Evolutionary conservation across 805 yeast genomes (phyloP).

Genomic region (Candida golubevii): DNA sequence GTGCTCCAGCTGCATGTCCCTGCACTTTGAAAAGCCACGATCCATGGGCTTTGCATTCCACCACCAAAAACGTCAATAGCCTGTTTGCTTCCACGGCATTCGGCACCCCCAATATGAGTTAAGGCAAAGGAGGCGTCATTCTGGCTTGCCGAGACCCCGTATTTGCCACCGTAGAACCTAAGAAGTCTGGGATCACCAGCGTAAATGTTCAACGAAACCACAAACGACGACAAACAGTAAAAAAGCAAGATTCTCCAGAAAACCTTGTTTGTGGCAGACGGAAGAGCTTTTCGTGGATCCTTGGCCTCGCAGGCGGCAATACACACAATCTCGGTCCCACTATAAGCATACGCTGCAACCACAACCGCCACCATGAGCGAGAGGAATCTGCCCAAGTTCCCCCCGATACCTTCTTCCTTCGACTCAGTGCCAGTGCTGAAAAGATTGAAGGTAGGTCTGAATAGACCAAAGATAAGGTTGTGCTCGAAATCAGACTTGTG

Average conservation of each 20-base stretch:
- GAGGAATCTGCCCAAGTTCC: constrained; percentile 55
- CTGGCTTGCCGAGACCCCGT: constrained; percentile 24
- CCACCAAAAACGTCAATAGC: constrained; percentile 22
- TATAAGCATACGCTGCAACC: constrained; percentile 69
- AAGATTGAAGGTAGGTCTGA: constrained; percentile 68
- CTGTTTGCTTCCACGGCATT: constrained; percentile 20
- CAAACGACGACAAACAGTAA: constrained; percentile 62
- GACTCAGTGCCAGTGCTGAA: constrained; percentile 54
- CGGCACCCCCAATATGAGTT: constrained; percentile 31
- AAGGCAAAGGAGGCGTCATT: constrained; percentile 27
- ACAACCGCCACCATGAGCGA: constrained; percentile 58
- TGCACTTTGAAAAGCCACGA: constrained; percentile 39
- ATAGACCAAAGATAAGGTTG: constrained; percentile 59
- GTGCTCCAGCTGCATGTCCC: constrained; percentile 34
- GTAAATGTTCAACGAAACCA: constrained; percentile 68
- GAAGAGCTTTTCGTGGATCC: constrained; percentile 72
- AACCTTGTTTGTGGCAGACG: constrained; percentile 70
- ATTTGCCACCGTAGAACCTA: constrained; percentile 44
- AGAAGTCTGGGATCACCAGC: constrained; percentile 73
- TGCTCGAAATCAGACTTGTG: constrained; percentile 45
- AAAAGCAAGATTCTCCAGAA: constrained; percentile 66
- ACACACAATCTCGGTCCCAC: constrained; percentile 79
- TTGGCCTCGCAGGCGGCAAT: constrained; percentile 85
- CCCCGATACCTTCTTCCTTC: constrained; percentile 52
- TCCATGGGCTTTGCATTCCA: constrained; percentile 45